Conservation (phyloP, 2,329 filamentous ascomycete genomes). For the Annulohypoxylon truncatum region DNA sequence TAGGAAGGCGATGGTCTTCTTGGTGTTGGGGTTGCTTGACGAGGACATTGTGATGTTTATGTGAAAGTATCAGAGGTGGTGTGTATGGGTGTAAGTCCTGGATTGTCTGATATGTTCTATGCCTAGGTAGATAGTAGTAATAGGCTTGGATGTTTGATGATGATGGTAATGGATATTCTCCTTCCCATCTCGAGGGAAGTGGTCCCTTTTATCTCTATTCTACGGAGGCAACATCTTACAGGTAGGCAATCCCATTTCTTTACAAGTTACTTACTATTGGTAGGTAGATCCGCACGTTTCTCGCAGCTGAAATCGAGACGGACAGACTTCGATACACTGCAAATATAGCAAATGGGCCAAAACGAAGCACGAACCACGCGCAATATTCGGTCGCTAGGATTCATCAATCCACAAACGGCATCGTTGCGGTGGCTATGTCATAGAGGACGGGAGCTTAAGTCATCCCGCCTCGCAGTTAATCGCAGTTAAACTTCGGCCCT, state of each 20-base stretch:
- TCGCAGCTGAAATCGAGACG: not conserved
- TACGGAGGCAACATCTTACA: not conserved
- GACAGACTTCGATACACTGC: not conserved
- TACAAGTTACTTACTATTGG: not conserved
- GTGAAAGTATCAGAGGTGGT: not conserved
- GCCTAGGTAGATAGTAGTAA: not conserved
- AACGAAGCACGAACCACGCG: constrained; percentile 3
- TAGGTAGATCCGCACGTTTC: not conserved
- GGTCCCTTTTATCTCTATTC: constrained; percentile 9
- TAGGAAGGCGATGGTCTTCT: constrained; percentile 62
- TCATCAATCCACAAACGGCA: not conserved
- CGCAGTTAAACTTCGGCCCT: constrained; percentile 4
- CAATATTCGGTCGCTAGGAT: constrained; percentile 13
- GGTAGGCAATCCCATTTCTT: not conserved
- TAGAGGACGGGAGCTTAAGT: not conserved
- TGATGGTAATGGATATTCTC: not conserved
- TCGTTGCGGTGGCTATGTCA: constrained; percentile 11
- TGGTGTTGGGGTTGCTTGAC: constrained; percentile 5
- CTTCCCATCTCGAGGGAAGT: constrained; percentile 1
- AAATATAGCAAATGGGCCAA: not conserved
- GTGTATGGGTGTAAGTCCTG: not conserved
- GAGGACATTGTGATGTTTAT: constrained; percentile 13
- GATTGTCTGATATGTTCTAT: not conserved
- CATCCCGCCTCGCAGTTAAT: not conserved
- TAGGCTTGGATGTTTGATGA: not conserved